Base-by-base conservation (phyloP, 352 stramenopile species). In the Achlya hypogyna region DNA sequence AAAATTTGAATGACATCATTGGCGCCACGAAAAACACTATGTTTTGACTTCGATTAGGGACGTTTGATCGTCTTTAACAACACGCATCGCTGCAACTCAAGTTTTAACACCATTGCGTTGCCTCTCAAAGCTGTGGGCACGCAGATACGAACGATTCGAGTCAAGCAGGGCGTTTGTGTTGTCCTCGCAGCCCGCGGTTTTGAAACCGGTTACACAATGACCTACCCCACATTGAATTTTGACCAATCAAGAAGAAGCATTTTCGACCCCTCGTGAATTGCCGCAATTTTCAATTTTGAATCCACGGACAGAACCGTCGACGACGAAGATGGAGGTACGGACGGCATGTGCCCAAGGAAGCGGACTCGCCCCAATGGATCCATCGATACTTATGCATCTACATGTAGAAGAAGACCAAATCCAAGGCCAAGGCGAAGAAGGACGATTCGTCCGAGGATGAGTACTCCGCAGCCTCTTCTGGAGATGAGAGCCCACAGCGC, bases 251-350 rank as follows among this genome's bases (percentile, higher is more conserved):
- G 6, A 18, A n/a, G n/a, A n/a, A n/a, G n/a, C n/a, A n/a, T n/a
- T n/a, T n/a, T n/a, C n/a, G n/a, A n/a, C n/a, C n/a, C n/a, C n/a
- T n/a, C n/a, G n/a, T n/a, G n/a, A n/a, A n/a, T n/a, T n/a, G n/a
- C n/a, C n/a, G n/a, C n/a, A n/a, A 45, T 56, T 56, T 56, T 56
- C 49, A 56, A 56, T 38, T 56, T 56, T 56, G 49, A 56, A 56
- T 56, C 31, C 25, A 35, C 16, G 49, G 31, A 16, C 2, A 10
- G 31, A 56, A 20, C 12, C 14, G n/a, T 10, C 38, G 38, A 45
- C 38, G 38, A 45, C 49, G 10, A 35, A 38, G 25, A 56, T 56
- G 49, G 49, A 56, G 49, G 49, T 56, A 56, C 49, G n/a, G 10
- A 16, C 16, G 16, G 10, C 10, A 35, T 56, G 8, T 12, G 2